Evolutionary conservation across 2,329 filamentous ascomycete species (phyloP).

Genomic region (Teratosphaeria epicoccoides): DNA sequence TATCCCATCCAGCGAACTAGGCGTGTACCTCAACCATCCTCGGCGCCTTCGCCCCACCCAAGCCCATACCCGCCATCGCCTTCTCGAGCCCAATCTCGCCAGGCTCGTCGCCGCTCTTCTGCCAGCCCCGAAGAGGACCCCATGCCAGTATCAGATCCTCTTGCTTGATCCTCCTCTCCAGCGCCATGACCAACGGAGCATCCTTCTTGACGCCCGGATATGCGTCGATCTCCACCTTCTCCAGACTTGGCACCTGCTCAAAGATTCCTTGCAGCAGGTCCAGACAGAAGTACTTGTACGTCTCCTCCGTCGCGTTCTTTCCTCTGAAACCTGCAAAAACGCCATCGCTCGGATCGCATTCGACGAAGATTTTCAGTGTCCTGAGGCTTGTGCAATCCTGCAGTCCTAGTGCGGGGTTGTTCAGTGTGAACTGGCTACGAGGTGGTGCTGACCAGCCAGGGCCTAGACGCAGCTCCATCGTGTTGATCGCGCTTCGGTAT

Average conservation of each 20-base stretch:
- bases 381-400: conserved; percentile 49
- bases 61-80: conserved; percentile 10
- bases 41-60: not conserved
- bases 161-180: conserved; percentile 42
- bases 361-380: conserved; percentile 56
- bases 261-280: conserved; percentile 49
- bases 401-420: conserved; percentile 49
- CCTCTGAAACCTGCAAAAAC: conserved; percentile 57
- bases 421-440: conserved; percentile 54
- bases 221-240: conserved; percentile 58
- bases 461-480: conserved; percentile 59
- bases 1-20: conserved; percentile 2
- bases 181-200: conserved; percentile 52
- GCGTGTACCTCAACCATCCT: conserved; percentile 10
- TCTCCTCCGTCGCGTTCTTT: conserved; percentile 45
- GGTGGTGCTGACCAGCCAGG: conserved; percentile 64
- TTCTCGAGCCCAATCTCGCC: conserved; percentile 8
- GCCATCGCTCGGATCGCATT: conserved; percentile 56
- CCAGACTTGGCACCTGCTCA: conserved; percentile 44
- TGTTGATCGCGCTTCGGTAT: conserved; percentile 51
- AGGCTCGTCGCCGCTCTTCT: conserved; percentile 30
- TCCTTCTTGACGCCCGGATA: conserved; percentile 55
- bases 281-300: conserved; percentile 58
- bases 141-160: conserved; percentile 48
- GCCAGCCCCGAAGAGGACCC: conserved; percentile 60